Base-by-base conservation (phyloP, 441 rosid species). In the California macrophylla region DNA sequence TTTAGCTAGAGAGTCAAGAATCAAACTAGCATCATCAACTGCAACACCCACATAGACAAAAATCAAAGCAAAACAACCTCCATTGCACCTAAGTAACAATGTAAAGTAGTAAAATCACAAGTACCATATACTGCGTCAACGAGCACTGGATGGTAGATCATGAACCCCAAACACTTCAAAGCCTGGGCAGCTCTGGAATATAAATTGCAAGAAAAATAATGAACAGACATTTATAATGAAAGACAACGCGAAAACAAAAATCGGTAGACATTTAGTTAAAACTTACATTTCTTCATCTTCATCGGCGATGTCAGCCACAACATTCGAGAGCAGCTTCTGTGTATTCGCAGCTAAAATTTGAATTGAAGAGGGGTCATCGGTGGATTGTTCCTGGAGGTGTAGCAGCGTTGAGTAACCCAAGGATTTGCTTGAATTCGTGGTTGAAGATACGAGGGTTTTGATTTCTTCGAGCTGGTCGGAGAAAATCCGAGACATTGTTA, bases 141-240 rank as follows among this genome's bases (percentile, higher is more conserved):
- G 52, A 82, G 70, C 21, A 78, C 68, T 4, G 86, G 83, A 74
- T 85, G 87, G 58, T 85, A 82, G 0, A 85, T 83, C 76, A 82
- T 78, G 74, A 85, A 83, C 8, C 91, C 86, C 74, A 82, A 67
- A 38, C 89, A 87, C 83, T 85, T 87, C 76, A 87, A 81, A 36
- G 87, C 87, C 82, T 70, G 85, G 18, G 82, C 80, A 58, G 89
- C 84, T 16, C 89, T 87, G 77, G 69, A 32, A 29, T 34, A 8
- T 20, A 3, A 5, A 16, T 10, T 5, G 2, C 12, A 26, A 45
- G 60, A 28, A 71, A 32, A 67, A 71, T 2, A 69, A 74, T 1
- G 0, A 16, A 7, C 3, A 45, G 4, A 66, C 52, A 34, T 15
- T 28, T 40, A 18, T 21, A 40, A 9, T 26, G 5, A 34, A n/a